Percentiles rank a stretch among this genome's conserved stretches.
Evolutionary conservation across 768 basidiomycete species (phyloP).

Genomic region (Agaricus sinodeliciosus): DNA sequence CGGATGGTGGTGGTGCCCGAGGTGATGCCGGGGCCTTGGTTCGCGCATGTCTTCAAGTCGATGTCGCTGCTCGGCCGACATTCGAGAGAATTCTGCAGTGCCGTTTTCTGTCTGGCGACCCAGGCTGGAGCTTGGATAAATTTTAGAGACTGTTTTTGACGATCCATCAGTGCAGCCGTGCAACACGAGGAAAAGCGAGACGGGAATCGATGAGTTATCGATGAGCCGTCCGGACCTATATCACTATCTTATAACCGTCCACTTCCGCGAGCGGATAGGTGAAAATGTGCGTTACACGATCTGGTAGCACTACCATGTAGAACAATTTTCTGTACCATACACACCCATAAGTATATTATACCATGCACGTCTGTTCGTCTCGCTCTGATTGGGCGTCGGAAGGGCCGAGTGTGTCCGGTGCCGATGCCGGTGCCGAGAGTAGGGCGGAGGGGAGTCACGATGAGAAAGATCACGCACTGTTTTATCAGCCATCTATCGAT

Average conservation of each 20-base stretch:
- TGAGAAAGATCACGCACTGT: slow-evolving; percentile 29
- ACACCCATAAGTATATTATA: neutral
- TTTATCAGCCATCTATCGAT: slow-evolving; percentile 51
- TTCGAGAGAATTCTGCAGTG: slow-evolving; percentile 79
- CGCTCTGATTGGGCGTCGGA: neutral
- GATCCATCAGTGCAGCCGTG: no score
- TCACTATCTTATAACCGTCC: no score
- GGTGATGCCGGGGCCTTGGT: slow-evolving; percentile 85
- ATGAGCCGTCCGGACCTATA: no score
- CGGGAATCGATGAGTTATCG: no score
- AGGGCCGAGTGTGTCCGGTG: neutral
- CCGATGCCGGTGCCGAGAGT: slow-evolving; percentile 16
- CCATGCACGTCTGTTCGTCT: slow-evolving; percentile 1
- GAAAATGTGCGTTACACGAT: no score
- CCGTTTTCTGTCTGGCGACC: slow-evolving; percentile 54
- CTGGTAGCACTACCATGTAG: slow-evolving; percentile 4
- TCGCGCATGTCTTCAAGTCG: slow-evolving; percentile 76
- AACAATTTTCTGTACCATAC: slow-evolving; percentile 7
- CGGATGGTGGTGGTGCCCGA: slow-evolving; percentile 77
- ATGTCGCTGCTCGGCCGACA: slow-evolving; percentile 70
- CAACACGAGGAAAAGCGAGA: no score
- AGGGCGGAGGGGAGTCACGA: slow-evolving; percentile 36
- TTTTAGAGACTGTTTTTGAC: no score
- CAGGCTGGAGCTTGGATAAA: no score
- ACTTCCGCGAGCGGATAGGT: no score